Conservation (phyloP, 495 filamentous ascomycete genomes). For the Trichocladium uniseriatum region DNA sequence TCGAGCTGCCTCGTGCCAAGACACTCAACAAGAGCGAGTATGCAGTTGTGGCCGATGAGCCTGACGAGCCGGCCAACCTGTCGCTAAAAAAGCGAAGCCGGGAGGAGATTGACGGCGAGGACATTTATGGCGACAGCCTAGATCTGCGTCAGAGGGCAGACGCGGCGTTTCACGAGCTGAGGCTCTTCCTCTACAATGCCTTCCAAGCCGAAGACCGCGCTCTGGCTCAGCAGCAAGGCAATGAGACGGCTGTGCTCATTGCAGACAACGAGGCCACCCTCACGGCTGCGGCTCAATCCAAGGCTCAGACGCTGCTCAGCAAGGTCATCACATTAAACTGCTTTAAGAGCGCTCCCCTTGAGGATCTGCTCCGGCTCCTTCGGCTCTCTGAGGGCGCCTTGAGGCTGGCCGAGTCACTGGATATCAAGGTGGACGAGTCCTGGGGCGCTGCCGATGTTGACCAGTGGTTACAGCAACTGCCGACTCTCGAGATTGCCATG, state of each 20-base stretch:
- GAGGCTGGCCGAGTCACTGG: conserved; percentile 52
- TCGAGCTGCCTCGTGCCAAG: conserved; percentile 28
- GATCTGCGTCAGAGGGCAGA: conserved; percentile 79
- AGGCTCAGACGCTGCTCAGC: conserved; percentile 59
- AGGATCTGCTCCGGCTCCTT: conserved; percentile 64
- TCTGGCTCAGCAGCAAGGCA: conserved; percentile 37
- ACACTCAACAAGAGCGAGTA: conserved; percentile 35
- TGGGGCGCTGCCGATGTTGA: conserved; percentile 50
- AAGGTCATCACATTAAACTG: conserved; percentile 60
- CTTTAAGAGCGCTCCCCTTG: conserved; percentile 60
- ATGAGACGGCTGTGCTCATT: conserved; percentile 32
- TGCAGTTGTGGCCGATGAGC: conserved; percentile 30
- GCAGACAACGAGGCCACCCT: conserved; percentile 54
- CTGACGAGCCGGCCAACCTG: conserved; percentile 32
- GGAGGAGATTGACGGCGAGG: conserved; percentile 34
- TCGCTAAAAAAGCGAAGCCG: conserved; percentile 33
- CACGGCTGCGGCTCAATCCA: conserved; percentile 52
- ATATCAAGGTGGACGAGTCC: conserved; percentile 52
- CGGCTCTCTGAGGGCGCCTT: conserved; percentile 72
- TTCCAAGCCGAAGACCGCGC: conserved; percentile 68
- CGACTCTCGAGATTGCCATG: conserved; percentile 60
- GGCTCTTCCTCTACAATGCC: conserved; percentile 57
- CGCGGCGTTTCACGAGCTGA: conserved; percentile 55
- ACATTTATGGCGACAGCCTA: conserved; percentile 39
- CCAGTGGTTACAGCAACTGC: conserved; percentile 55